Base-by-base conservation (phyloP, 805 yeast species). In the Yarrowia deformans region DNA sequence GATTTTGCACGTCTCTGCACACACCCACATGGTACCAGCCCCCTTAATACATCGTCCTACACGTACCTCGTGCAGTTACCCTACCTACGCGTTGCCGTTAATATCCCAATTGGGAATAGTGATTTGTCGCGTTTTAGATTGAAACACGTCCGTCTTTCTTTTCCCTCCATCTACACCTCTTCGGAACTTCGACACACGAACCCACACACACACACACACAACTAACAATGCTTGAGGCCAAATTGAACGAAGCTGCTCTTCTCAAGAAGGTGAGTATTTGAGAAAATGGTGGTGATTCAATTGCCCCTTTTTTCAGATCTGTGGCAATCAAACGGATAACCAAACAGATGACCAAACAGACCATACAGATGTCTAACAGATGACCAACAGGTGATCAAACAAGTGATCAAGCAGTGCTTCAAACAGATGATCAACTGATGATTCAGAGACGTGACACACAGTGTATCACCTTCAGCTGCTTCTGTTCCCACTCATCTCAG, bases 231-330 rank as follows among this genome's bases (percentile, higher is more conserved):
- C 87, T 95, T 82, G 99, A 95, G 87, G 98, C 97, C 74, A 93
- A 93, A 83, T 91, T 95, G 74, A 94, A 90, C 75, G 93, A 93
- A 83, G 97, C 98, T 68, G 85, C 93, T 70, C 85, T 93, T 73
- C 87, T 95, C 78, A 95, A 95, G 81, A 93, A 90, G 80, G 85
- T 84, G 75, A 37, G 83, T 56, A 39, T 14, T 10, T 2, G 43
- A 1, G 13, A 14, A n/a, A 34, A 7, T 6, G 37, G 37, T 8
- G 10, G 8, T 9, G 37, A n/a, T 23, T 16, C 45, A 40, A 40
- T 40, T 40, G 45, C 16, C 16, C 19, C 18, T 4, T 48, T 23
- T 23, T 23, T 23, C 2, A 2, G 29, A 23, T 2, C 29, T 23
- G 29, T 23, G 29, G 29, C 29, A 23, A 23, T 23, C 29, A 23